Evolutionary conservation across 371 early-diverging fungal genomes (phyloP).

Genomic region (Mortierella sp.): DNA sequence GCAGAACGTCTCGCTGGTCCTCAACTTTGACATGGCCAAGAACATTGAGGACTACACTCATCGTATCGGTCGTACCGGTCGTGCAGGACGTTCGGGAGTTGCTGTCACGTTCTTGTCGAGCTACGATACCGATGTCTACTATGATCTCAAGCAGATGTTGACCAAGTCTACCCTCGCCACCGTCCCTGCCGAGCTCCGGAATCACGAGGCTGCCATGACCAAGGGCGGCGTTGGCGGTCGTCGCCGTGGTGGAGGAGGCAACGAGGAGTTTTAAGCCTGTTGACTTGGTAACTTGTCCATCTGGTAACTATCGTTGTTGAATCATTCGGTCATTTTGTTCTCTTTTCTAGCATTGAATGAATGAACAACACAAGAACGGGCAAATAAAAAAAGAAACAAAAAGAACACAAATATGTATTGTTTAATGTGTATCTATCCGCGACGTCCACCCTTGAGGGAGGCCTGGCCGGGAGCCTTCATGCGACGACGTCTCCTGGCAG

Average conservation of each 20-base stretch:
- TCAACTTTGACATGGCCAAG: constrained; percentile 99
- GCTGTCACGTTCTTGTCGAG: constrained; percentile 91
- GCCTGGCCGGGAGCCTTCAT: constrained; percentile 59
- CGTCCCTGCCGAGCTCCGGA: constrained; percentile 89
- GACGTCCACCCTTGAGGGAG: constrained; percentile 52
- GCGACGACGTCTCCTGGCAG: constrained; percentile 55
- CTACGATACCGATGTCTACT: constrained; percentile 89
- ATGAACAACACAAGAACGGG: neutral
- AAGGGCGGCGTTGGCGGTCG: constrained; percentile 60
- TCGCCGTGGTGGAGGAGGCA: constrained; percentile 19
- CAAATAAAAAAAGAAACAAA: neutral
- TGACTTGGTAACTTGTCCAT: neutral
- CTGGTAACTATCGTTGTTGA: neutral
- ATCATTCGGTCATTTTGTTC: neutral
- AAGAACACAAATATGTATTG: neutral
- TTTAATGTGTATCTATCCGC: constrained; percentile 29
- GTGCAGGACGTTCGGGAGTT: constrained; percentile 96
- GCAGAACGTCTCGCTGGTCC: constrained; percentile 95
- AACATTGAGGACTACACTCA: constrained; percentile 98
- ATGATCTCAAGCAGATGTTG: constrained; percentile 92
- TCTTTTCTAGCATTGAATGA: neutral
- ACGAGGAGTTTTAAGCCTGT: constrained; percentile 38
- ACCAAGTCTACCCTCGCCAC: constrained; percentile 83
- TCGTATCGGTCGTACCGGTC: constrained; percentile 98
- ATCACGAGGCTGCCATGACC: constrained; percentile 88